phyloP scores from a whole-genome alignment of 2,329 filamentous ascomycete species.

The Colletotrichum sublineola region DNA sequence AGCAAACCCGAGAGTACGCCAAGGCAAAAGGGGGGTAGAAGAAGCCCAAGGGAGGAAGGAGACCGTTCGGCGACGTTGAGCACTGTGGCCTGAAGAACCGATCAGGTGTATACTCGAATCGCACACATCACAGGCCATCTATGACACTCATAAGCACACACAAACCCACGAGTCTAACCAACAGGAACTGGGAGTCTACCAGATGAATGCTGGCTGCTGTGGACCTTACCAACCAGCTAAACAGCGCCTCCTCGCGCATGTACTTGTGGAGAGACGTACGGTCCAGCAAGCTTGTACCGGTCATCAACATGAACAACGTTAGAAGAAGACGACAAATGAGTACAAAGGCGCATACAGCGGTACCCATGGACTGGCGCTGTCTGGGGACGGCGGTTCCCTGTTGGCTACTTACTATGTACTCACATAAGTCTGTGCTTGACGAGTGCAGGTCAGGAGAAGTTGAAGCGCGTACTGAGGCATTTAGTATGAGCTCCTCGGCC shows the following conservation, averaged over 20 bases:
- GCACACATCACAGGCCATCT: constrained; percentile 11
- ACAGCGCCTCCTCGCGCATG: not conserved
- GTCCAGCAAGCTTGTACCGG: not conserved
- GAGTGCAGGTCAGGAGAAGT: constrained; percentile 31
- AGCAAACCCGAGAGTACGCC: constrained; percentile 20
- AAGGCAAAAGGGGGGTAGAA: constrained; percentile 22
- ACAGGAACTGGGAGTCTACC: not conserved
- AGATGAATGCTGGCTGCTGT: not conserved
- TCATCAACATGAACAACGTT: not conserved
- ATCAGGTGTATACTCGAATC: constrained; percentile 28
- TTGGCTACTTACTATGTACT: constrained; percentile 29
- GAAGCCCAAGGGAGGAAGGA: constrained; percentile 22
- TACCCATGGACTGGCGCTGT: constrained; percentile 23
- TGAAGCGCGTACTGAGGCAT: constrained; percentile 5
- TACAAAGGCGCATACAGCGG: constrained; percentile 18
- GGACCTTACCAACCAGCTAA: not conserved
- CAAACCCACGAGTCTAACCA: constrained; percentile 1
- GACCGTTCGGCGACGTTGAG: constrained; percentile 22
- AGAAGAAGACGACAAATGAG: not conserved
- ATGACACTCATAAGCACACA: constrained; percentile 11
- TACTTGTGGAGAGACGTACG: not conserved
- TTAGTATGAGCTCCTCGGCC: not conserved
- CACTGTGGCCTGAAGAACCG: constrained; percentile 38
- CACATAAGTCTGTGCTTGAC: constrained; percentile 36
- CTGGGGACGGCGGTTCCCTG: constrained; percentile 15